phyloP scores from a whole-genome alignment of 345 rosid species.

The Gossypium turneri region DNA sequence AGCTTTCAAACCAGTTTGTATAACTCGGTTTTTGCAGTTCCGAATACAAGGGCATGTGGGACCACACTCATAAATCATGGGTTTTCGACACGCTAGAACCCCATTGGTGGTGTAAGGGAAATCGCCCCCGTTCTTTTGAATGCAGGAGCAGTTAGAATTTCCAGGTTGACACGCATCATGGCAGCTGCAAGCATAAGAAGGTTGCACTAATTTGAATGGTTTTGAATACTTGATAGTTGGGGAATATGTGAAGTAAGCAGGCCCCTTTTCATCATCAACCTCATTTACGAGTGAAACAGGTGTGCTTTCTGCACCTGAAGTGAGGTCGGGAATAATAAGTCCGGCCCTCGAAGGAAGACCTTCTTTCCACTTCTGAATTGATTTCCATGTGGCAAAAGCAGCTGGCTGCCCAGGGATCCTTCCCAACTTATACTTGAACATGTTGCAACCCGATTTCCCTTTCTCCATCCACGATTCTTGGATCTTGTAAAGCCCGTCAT shows the following conservation, averaged over 20 bases:
- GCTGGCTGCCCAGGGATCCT: constrained; percentile 62
- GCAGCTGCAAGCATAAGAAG: constrained; percentile 56
- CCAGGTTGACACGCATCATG: constrained; percentile 56
- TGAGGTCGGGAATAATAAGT: constrained; percentile 66
- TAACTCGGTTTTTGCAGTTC: constrained; percentile 63
- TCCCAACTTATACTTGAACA: constrained; percentile 64
- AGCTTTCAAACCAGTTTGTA: constrained; percentile 63
- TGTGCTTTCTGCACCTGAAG: constrained; percentile 63
- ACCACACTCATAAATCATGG: constrained; percentile 75
- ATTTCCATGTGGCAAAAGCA: constrained; percentile 59
- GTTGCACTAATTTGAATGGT: constrained; percentile 43
- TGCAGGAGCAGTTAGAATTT: constrained; percentile 61
- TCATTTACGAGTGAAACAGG: constrained; percentile 78
- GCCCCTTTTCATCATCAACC: constrained; percentile 78
- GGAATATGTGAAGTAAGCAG: constrained; percentile 65
- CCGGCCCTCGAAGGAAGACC: constrained; percentile 48
- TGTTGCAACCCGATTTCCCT: constrained; percentile 64
- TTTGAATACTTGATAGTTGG: constrained; percentile 50
- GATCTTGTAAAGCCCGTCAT: constrained; percentile 62
- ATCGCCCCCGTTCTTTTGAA: constrained; percentile 59
- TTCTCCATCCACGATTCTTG: constrained; percentile 73
- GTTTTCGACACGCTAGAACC: constrained; percentile 53
- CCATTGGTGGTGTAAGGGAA: constrained; percentile 63
- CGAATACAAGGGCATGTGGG: constrained; percentile 63
- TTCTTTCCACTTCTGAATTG: constrained; percentile 49